Evolutionary conservation across 2,329 filamentous ascomycete genomes (phyloP).

Genomic region (Cladosporium sp.): DNA sequence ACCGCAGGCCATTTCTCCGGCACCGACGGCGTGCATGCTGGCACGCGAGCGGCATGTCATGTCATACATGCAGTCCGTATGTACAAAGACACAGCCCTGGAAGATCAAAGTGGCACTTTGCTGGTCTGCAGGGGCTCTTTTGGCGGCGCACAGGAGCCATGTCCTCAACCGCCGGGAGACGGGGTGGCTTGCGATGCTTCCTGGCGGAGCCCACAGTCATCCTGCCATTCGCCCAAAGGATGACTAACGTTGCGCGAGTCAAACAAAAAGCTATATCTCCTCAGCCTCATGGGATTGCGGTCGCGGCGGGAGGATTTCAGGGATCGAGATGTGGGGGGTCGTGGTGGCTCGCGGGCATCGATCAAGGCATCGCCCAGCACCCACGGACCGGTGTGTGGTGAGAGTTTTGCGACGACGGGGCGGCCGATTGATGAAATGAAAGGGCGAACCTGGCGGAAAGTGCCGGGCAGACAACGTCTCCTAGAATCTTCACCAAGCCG

Average conservation of each 20-base stretch:
- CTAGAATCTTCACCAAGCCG: too few relatives aligned
- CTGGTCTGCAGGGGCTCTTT: too few relatives aligned
- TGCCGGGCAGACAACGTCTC: too few relatives aligned
- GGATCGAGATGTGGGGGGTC: background rate
- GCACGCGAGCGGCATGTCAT: background rate
- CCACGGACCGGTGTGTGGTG: background rate
- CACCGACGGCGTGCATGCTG: background rate
- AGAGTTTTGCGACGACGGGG: too few relatives aligned
- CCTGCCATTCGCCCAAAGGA: background rate
- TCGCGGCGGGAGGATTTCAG: background rate
- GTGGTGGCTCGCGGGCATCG: background rate
- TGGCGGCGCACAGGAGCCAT: too few relatives aligned
- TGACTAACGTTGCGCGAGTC: conserved; percentile 11
- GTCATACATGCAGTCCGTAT: background rate
- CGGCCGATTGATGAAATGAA: too few relatives aligned
- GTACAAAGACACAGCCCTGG: background rate
- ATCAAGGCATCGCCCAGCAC: background rate
- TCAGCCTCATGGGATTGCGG: background rate
- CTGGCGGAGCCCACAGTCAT: too few relatives aligned
- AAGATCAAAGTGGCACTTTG: conserved; percentile 4
- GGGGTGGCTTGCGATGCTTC: too few relatives aligned
- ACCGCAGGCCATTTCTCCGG: background rate
- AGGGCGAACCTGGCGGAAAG: too few relatives aligned
- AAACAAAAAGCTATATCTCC: background rate
- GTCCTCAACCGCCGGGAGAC: too few relatives aligned